Conservation (phyloP, 768 basidiomycete genomes). For the Rhizopogon vinicolor region DNA sequence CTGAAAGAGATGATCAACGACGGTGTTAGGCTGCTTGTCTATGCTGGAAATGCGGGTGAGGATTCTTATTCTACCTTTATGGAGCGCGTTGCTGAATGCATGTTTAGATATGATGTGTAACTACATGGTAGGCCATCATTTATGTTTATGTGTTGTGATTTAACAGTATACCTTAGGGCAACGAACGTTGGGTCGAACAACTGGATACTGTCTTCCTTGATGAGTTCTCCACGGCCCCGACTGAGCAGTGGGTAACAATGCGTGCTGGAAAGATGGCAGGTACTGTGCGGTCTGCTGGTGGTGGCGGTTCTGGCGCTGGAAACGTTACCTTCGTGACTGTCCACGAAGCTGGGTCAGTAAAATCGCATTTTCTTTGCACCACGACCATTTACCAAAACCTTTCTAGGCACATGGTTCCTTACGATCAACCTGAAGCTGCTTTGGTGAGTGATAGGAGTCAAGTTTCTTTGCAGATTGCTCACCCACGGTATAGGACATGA, state of each 20-base stretch:
- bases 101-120: slow-evolving; percentile 82
- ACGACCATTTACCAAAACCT: neutral
- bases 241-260: slow-evolving; percentile 53
- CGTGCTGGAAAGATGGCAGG: slow-evolving; percentile 56
- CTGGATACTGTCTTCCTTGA: slow-evolving; percentile 57
- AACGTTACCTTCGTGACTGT: slow-evolving; percentile 81
- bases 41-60: slow-evolving; percentile 81
- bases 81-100: slow-evolving; percentile 7
- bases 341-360: slow-evolving; percentile 71
- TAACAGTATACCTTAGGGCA: slow-evolving; percentile 46
- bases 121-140: slow-evolving; percentile 47
- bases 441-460: slow-evolving; percentile 43
- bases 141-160: neutral
- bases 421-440: slow-evolving; percentile 85
- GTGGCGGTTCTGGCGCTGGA: slow-evolving; percentile 62
- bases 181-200: slow-evolving; percentile 68
- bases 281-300: slow-evolving; percentile 65
- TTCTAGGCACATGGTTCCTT: slow-evolving; percentile 82
- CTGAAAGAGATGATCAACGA: slow-evolving; percentile 78
- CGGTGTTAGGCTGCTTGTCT: slow-evolving; percentile 82
- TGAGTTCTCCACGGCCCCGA: slow-evolving; percentile 50
- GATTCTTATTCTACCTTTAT: neutral
- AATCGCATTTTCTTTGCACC: neutral
- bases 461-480: neutral
- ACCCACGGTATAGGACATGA: slow-evolving; percentile 41